These are phyloP conservation scores for Daldinia loculata DNA, from an alignment of 495 filamentous ascomycete species.

Conservation along the genomic window DNA sequence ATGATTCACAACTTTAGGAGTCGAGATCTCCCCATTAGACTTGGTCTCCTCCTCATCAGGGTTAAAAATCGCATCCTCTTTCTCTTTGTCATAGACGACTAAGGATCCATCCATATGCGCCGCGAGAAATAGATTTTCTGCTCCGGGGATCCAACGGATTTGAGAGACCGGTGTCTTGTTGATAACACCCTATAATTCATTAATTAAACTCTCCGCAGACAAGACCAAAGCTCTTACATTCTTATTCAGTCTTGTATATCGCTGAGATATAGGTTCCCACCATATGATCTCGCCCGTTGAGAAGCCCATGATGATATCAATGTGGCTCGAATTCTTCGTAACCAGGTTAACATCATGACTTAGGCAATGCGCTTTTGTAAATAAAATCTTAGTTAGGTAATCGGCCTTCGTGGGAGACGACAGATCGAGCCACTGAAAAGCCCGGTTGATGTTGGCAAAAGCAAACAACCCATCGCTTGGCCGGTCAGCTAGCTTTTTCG, in stretches of 20 bases:
- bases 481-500: slow-evolving; percentile 80
- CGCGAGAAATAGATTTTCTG: slow-evolving; percentile 92
- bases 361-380: slow-evolving; percentile 93
- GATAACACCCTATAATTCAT: slow-evolving; percentile 71
- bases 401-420: slow-evolving; percentile 73
- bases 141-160: slow-evolving; percentile 91
- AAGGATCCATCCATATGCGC: slow-evolving; percentile 93
- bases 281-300: slow-evolving; percentile 96
- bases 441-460: slow-evolving; percentile 94
- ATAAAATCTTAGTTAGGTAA: slow-evolving; percentile 91
- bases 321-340: slow-evolving; percentile 79
- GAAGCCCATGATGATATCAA: slow-evolving; percentile 95
- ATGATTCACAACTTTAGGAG: slow-evolving; percentile 48
- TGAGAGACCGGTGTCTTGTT: slow-evolving; percentile 84
- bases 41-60: slow-evolving; percentile 58
- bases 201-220: slow-evolving; percentile 8
- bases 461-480: slow-evolving; percentile 81
- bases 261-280: slow-evolving; percentile 97
- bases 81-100: slow-evolving; percentile 98
- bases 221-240: slow-evolving; percentile 64
- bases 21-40: slow-evolving; percentile 54
- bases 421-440: slow-evolving; percentile 77
- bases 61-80: slow-evolving; percentile 79
- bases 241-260: slow-evolving; percentile 95
- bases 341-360: slow-evolving; percentile 91